Percentiles rank a stretch among this genome's conserved stretches.
Evolutionary conservation across 352 stramenopile species (phyloP).

Genomic region (Phytophthora sansomeana): DNA sequence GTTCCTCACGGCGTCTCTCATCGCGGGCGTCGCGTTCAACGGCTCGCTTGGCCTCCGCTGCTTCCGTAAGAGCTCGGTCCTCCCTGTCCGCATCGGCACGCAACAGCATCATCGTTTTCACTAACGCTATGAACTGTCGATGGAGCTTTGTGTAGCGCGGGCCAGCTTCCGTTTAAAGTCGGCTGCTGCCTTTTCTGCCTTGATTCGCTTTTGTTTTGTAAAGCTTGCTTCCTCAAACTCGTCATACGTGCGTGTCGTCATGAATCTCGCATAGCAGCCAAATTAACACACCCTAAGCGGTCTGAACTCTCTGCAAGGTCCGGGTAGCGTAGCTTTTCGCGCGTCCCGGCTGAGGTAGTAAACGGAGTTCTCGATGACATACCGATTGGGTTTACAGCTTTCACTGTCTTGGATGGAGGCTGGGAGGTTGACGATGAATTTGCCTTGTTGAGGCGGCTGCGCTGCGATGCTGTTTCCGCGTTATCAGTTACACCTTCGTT

Average conservation of each 20-base stretch:
- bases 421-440: no score
- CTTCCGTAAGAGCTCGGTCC: no score
- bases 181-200: background rate
- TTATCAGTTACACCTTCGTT: no score
- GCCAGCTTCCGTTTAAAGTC: conserved; percentile 1
- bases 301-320: background rate
- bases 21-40: no score
- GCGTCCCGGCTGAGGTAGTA: background rate
- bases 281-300: background rate
- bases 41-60: no score
- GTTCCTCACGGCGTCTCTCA: background rate
- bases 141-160: background rate
- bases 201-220: conserved; percentile 8
- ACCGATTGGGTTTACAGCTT: no score
- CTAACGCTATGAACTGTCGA: background rate
- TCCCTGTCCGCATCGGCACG: background rate
- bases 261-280: conserved; percentile 7
- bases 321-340: conserved; percentile 1
- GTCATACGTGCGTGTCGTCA: background rate
- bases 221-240: conserved; percentile 10
- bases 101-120: background rate
- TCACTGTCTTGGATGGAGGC: no score
- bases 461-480: no score
- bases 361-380: no score
- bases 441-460: no score